These are phyloP conservation scores for Backusella macrospora DNA, from an alignment of 192 early-diverging fungal species.

Conservation along the genomic window DNA sequence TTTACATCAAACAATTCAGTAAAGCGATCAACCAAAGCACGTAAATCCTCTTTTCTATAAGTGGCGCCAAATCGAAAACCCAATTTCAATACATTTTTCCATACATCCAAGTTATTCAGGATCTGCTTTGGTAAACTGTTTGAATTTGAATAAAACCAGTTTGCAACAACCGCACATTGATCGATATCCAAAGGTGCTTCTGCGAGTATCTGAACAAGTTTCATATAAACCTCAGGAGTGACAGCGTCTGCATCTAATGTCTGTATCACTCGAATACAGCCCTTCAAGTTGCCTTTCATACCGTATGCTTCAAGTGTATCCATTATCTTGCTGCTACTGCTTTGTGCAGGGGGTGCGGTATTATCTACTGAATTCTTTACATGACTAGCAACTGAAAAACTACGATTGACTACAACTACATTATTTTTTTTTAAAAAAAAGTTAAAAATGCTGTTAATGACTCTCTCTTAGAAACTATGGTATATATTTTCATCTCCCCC, in stretches of 20 bases:
- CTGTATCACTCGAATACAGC: slow-evolving; percentile 3
- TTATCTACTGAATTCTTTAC: background rate
- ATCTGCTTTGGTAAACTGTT: slow-evolving; percentile 3
- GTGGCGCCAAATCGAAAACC: slow-evolving; percentile 26
- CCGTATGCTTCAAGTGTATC: slow-evolving; percentile 2
- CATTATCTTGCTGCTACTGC: background rate
- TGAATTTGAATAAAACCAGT: slow-evolving; percentile 22
- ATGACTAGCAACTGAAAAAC: background rate
- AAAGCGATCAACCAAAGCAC: slow-evolving; percentile 25
- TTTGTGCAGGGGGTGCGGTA: background rate
- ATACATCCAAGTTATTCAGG: slow-evolving; percentile 20
- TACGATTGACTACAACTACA: background rate
- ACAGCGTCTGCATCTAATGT: background rate
- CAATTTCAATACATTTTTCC: slow-evolving; percentile 30
- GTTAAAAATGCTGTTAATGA: background rate
- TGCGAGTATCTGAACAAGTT: background rate
- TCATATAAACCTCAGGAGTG: slow-evolving; percentile 16
- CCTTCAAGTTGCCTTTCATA: slow-evolving; percentile 21
- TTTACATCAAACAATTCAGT: slow-evolving; percentile 11
- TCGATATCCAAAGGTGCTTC: slow-evolving; percentile 23
- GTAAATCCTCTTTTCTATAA: slow-evolving; percentile 24
- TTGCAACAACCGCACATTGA: slow-evolving; percentile 22
- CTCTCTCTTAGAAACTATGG: too few relatives aligned
- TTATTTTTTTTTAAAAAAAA: background rate
- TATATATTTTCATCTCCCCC: too few relatives aligned